Evolutionary conservation across 768 basidiomycete genomes (phyloP), one percentile per base, ranked within the genome.

Genomic region (Amanita rimosa): DNA sequence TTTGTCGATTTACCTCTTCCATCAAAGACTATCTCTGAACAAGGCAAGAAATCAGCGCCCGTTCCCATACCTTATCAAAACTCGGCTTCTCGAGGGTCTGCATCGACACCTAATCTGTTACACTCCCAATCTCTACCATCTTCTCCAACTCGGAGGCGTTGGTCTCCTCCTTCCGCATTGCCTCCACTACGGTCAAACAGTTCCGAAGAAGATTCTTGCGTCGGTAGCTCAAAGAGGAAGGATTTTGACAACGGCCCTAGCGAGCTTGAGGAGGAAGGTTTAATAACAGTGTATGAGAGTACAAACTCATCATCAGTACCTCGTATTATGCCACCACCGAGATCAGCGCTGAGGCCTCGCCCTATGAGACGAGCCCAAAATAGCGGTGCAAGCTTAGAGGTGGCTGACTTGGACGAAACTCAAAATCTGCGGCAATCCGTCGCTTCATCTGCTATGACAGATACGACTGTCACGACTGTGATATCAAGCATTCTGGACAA

Each of bases 401-500:
- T 62, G 42, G 64, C 63, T 33, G 67, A 68, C 31, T 60, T 54
- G 42, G 50, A 56, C 34, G 65, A 66, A 41, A 57, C 58, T 49
- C 48, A 51, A 45, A 66, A 72, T 51, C 63, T 65, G 49, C 72
- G 82, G 46, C 80, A 83, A 57, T 85, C 83, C 21, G 67, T 81
- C 43, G 76, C 76, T 9, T 81, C 83, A 6, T 78, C 74, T 52
- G 71, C 68, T 54, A 65, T 78, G 62, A 81, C 80, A 26, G 81
- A 83, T 46, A 67, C 68, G 34, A 67, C 68, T n/a, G 55, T 64
- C 27, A 66, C 69, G 40, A 75, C 75, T 21, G 64, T 64, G 22
- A 71, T 77, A 58, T 85, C 85, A 45, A 85, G 82, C 53, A 64
- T 84, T 50, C 67, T 84, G 46, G 82, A 84, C 59, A 64, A 66